Evolutionary conservation across 352 stramenopile genomes (phyloP).

Genomic region (Pythium monospermum): DNA sequence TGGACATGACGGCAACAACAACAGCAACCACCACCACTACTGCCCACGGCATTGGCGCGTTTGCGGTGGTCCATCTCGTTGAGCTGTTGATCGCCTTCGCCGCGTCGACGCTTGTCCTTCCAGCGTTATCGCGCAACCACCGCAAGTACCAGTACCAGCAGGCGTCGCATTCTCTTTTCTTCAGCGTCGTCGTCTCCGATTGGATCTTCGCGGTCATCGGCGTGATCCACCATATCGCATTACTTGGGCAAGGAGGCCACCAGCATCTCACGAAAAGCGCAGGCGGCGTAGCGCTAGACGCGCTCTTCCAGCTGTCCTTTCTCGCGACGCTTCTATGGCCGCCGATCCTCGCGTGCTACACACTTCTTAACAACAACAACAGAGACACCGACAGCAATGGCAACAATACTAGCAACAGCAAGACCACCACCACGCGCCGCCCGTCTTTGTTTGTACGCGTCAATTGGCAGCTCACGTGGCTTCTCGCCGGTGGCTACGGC

Average conservation of each 20-base stretch:
- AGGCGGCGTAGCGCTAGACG: slow-evolving; percentile 28
- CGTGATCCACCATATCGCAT: slow-evolving; percentile 45
- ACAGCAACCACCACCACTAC: neutral
- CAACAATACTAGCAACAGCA: no score
- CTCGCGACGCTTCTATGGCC: slow-evolving; percentile 46
- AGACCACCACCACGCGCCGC: no score
- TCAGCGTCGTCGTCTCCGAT: slow-evolving; percentile 51
- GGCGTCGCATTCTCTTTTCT: slow-evolving; percentile 27
- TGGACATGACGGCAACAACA: slow-evolving; percentile 1
- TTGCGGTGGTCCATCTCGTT: slow-evolving; percentile 20
- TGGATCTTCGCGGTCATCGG: slow-evolving; percentile 46
- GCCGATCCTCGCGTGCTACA: slow-evolving; percentile 40
- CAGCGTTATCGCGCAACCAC: slow-evolving; percentile 26
- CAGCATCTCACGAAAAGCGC: slow-evolving; percentile 33
- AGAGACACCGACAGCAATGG: no score
- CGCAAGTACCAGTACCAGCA: neutral
- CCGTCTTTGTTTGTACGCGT: slow-evolving; percentile 37
- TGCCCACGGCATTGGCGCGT: slow-evolving; percentile 3
- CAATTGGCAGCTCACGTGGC: slow-evolving; percentile 45
- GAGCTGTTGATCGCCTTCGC: slow-evolving; percentile 23
- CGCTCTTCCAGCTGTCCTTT: slow-evolving; percentile 35
- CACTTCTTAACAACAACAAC: slow-evolving; percentile 26
- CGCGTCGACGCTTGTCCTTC: slow-evolving; percentile 22
- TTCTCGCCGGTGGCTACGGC: slow-evolving; percentile 34
- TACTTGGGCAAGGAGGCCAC: slow-evolving; percentile 40